These are phyloP conservation scores for Dryas octopetala DNA, from an alignment of 306 rosid genomes.

Conservation along the genomic window DNA sequence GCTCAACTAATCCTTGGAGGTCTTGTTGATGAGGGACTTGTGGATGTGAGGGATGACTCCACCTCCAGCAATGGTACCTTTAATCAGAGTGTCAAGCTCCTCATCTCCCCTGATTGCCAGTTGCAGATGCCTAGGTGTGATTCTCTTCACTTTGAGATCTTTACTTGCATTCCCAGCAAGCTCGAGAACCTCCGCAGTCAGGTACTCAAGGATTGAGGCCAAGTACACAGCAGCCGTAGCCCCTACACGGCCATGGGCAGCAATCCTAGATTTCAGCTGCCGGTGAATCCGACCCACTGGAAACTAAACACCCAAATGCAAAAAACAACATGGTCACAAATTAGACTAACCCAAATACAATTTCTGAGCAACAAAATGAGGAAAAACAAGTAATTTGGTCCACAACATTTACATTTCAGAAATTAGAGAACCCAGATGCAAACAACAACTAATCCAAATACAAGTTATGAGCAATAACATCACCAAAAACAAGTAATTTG, in stretches of 20 bases:
- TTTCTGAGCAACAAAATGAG: background rate
- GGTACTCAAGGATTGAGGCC: conserved; percentile 93
- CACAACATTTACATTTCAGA: background rate
- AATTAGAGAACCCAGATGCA: background rate
- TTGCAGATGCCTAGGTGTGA: conserved; percentile 95
- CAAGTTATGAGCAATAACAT: background rate
- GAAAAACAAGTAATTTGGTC: background rate
- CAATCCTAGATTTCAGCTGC: conserved; percentile 72
- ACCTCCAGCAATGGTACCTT: conserved; percentile 98
- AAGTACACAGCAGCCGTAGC: conserved; percentile 95
- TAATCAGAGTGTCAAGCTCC: conserved; percentile 91
- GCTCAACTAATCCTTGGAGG: conserved; percentile 59
- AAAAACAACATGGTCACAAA: background rate
- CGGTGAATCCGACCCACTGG: conserved; percentile 96
- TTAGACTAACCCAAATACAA: background rate
- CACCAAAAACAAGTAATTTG: background rate
- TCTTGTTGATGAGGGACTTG: conserved; percentile 96
- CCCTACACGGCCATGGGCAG: conserved; percentile 92
- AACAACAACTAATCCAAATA: background rate
- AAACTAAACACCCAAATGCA: conserved; percentile 46
- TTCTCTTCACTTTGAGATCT: conserved; percentile 95
- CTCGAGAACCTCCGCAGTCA: conserved; percentile 94
- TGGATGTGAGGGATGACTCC: conserved; percentile 98
- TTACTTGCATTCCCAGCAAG: conserved; percentile 96
- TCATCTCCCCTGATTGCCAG: conserved; percentile 96